These are phyloP conservation scores for Purshia tridentata DNA, from an alignment of 306 rosid genomes.

Conservation along the genomic window DNA sequence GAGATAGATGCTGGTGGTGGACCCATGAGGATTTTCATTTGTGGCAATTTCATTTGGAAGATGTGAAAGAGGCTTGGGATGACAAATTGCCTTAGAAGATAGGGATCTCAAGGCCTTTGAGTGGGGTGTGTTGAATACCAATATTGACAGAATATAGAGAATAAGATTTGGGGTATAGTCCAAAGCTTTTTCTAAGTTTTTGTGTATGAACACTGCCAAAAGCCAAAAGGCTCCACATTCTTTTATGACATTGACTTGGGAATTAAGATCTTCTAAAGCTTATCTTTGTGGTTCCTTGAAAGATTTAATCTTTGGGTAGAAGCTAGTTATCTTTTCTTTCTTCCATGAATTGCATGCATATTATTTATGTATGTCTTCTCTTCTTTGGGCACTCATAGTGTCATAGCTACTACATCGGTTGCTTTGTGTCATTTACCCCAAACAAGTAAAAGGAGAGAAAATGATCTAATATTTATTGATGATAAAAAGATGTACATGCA, in stretches of 20 bases:
- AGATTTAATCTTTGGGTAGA: too few relatives aligned
- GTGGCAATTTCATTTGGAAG: neutral
- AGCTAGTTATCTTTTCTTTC: too few relatives aligned
- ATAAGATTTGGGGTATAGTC: too few relatives aligned
- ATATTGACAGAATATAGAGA: neutral
- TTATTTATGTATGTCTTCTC: too few relatives aligned
- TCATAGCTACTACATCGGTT: neutral
- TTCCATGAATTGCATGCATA: too few relatives aligned
- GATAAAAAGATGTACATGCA: too few relatives aligned
- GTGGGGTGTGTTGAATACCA: constrained; percentile 5
- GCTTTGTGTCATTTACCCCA: neutral
- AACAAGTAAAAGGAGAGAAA: neutral
- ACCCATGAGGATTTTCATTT: neutral
- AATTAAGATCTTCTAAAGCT: neutral
- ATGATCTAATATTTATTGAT: neutral
- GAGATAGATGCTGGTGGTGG: neutral
- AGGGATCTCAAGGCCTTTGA: neutral
- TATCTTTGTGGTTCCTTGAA: neutral
- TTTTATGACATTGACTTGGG: constrained; percentile 12
- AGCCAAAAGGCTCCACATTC: constrained; percentile 1
- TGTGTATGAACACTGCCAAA: neutral
- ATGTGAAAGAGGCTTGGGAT: neutral
- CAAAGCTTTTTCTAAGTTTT: neutral
- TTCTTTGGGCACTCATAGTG: neutral
- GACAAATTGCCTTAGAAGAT: constrained; percentile 2